Evolutionary conservation across 805 yeast genomes (phyloP).

Genomic region (Zygoascus flipseniorum): DNA sequence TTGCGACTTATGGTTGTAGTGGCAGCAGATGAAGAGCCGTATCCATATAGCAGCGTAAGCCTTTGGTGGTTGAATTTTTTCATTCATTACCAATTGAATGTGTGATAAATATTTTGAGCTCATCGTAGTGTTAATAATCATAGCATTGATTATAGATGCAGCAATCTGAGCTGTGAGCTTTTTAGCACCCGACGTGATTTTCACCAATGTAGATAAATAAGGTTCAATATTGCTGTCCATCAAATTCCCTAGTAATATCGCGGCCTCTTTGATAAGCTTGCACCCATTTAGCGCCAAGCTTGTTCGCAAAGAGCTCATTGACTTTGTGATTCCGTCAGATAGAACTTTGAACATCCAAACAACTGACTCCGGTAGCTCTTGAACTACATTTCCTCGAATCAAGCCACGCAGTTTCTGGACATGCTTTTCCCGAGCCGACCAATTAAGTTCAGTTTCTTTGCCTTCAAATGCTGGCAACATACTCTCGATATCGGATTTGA

Average conservation of each 20-base stretch:
- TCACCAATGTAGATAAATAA: constrained; percentile 40
- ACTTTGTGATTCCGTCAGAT: constrained; percentile 55
- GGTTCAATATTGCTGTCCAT: constrained; percentile 38
- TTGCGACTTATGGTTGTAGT: constrained; percentile 31
- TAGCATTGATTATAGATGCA: constrained; percentile 34
- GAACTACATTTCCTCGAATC: constrained; percentile 47
- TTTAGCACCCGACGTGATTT: constrained; percentile 52
- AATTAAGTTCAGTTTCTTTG: constrained; percentile 81
- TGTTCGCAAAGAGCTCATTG: constrained; percentile 69
- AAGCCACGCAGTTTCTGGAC: constrained; percentile 51
- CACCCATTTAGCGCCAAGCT: constrained; percentile 72
- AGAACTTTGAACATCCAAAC: constrained; percentile 35
- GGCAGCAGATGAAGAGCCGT: constrained; percentile 43
- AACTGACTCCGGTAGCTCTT: constrained; percentile 28
- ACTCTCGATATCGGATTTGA: constrained; percentile 25
- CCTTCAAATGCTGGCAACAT: constrained; percentile 43
- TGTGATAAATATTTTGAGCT: constrained; percentile 43
- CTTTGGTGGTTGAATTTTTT: constrained; percentile 66
- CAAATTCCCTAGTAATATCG: constrained; percentile 18
- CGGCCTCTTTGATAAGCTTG: constrained; percentile 59
- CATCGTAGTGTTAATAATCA: constrained; percentile 49
- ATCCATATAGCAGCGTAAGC: constrained; percentile 64
- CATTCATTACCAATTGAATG: constrained; percentile 45
- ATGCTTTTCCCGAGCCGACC: constrained; percentile 64
- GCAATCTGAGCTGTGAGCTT: constrained; percentile 50